Evolutionary conservation across 164 flowering plant species (phyloP).

Genomic region (Houttuynia cordata): DNA sequence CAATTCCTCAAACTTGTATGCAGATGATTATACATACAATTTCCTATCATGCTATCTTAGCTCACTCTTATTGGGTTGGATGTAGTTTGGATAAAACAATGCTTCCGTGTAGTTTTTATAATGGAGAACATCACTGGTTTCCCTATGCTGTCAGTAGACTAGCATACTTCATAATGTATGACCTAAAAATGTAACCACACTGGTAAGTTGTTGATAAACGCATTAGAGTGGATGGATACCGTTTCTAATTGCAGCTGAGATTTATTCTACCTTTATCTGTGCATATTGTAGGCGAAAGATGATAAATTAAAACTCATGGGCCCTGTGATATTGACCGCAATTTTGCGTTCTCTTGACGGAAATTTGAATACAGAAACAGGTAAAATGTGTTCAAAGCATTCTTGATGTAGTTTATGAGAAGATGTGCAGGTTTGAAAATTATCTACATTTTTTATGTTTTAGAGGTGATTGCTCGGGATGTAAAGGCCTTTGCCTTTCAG

Average conservation of each 20-base stretch:
- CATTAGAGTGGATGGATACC: too few relatives aligned
- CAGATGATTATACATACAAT: too few relatives aligned
- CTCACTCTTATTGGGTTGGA: too few relatives aligned
- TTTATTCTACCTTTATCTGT: not conserved
- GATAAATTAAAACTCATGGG: slow-evolving; percentile 84
- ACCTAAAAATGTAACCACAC: too few relatives aligned
- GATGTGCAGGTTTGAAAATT: not conserved
- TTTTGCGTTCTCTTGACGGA: slow-evolving; percentile 69
- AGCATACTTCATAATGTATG: too few relatives aligned
- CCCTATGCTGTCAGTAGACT: too few relatives aligned
- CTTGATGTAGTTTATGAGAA: not conserved
- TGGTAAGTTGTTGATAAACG: too few relatives aligned
- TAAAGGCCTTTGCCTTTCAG: slow-evolving; percentile 73
- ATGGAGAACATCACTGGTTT: too few relatives aligned
- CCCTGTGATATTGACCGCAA: slow-evolving; percentile 70
- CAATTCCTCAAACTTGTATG: too few relatives aligned
- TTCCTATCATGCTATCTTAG: too few relatives aligned
- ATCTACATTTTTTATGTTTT: not conserved
- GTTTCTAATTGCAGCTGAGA: not conserved
- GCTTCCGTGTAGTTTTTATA: too few relatives aligned
- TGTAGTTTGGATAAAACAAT: too few relatives aligned
- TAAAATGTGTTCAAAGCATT: slow-evolving; percentile 11
- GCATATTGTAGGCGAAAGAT: not conserved
- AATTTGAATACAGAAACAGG: slow-evolving; percentile 53
- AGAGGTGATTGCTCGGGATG: slow-evolving; percentile 56